phyloP scores from a whole-genome alignment of 2,329 filamentous ascomycete genomes.

The Scedosporium dehoogii region DNA sequence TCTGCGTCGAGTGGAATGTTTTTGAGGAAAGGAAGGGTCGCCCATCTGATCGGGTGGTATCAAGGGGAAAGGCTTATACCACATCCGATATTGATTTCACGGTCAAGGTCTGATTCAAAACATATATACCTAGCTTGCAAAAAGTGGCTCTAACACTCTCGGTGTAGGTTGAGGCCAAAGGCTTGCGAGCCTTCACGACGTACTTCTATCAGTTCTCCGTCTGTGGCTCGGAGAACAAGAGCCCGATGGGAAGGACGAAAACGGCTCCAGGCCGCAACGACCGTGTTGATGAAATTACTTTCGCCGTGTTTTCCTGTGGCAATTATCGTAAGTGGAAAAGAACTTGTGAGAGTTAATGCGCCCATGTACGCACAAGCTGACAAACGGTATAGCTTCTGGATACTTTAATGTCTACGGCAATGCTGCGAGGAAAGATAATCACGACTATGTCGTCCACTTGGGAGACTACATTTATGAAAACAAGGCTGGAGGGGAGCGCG shows the following conservation, averaged over 20 bases:
- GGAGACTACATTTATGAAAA: constrained; percentile 59
- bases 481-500: constrained; percentile 17
- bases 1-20: constrained; percentile 60
- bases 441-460: constrained; percentile 50
- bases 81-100: constrained; percentile 69
- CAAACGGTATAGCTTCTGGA: background rate
- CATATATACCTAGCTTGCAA: background rate
- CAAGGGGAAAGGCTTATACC: constrained; percentile 54
- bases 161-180: constrained; percentile 47
- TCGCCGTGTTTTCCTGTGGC: constrained; percentile 63
- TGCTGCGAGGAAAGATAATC: constrained; percentile 45
- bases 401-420: constrained; percentile 50
- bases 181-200: constrained; percentile 50
- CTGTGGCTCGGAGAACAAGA: constrained; percentile 51
- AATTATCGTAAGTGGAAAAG: constrained; percentile 45
- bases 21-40: constrained; percentile 31
- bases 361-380: background rate
- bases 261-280: constrained; percentile 51
- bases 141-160: constrained; percentile 15
- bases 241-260: constrained; percentile 58
- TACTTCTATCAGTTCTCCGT: constrained; percentile 64
- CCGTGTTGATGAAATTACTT: constrained; percentile 43
- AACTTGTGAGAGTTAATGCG: background rate
- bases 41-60: constrained; percentile 33
- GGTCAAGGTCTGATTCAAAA: constrained; percentile 44